Evolutionary conservation across 371 early-diverging fungal genomes (phyloP).

Genomic region (Synchytrium microbalum): DNA sequence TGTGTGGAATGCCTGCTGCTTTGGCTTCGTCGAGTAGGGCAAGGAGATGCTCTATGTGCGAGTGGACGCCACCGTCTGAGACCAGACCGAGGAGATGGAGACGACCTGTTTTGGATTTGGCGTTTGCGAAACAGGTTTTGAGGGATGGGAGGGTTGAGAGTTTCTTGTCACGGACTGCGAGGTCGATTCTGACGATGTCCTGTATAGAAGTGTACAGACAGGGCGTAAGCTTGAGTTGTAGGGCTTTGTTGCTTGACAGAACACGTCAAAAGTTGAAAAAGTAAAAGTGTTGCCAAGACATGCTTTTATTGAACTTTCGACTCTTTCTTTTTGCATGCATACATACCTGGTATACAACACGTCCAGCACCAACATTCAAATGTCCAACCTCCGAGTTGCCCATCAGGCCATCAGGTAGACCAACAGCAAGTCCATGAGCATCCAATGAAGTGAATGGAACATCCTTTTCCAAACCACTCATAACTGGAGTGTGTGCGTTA

Average conservation of each 20-base stretch:
- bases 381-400: slow-evolving; percentile 99
- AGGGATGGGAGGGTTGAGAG: slow-evolving; percentile 56
- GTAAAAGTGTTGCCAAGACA: too few relatives aligned
- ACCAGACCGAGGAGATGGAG: slow-evolving; percentile 96
- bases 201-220: slow-evolving; percentile 20
- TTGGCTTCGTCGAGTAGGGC: slow-evolving; percentile 78
- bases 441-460: slow-evolving; percentile 69
- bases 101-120: slow-evolving; percentile 73
- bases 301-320: too few relatives aligned
- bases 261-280: too few relatives aligned
- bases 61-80: slow-evolving; percentile 99
- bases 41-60: slow-evolving; percentile 91
- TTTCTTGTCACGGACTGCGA: slow-evolving; percentile 68
- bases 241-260: too few relatives aligned
- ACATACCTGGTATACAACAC: slow-evolving; percentile 89
- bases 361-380: slow-evolving; percentile 98
- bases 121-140: slow-evolving; percentile 73
- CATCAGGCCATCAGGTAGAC: slow-evolving; percentile 97
- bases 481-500: slow-evolving; percentile 90
- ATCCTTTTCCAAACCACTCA: slow-evolving; percentile 69
- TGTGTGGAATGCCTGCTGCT: slow-evolving; percentile 71
- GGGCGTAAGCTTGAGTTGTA: neutral
- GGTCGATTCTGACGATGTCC: slow-evolving; percentile 97
- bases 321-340: too few relatives aligned
- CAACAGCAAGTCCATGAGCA: slow-evolving; percentile 97